phyloP scores from a whole-genome alignment of 371 early-diverging fungal genomes.

The Parasitella parasitica region DNA sequence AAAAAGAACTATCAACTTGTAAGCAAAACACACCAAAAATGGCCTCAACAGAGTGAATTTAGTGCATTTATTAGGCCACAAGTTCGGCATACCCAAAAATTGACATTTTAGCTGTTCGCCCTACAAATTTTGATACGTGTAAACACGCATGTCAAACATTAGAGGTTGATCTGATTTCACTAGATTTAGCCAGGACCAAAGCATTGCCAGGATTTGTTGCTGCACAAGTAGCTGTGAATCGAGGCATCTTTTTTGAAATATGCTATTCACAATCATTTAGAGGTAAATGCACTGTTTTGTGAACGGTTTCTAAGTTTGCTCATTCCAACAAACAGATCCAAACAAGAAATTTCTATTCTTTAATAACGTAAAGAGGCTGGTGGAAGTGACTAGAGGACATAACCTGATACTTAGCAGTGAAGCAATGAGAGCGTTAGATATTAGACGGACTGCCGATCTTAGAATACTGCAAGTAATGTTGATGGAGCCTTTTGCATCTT shows the following conservation, averaged over 20 bases:
- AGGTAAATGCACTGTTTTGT: constrained; percentile 49
- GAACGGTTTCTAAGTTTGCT: too few relatives aligned
- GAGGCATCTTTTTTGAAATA: constrained; percentile 88
- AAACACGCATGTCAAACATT: constrained; percentile 74
- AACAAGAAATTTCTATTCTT: constrained; percentile 65
- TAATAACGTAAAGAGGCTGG: constrained; percentile 71
- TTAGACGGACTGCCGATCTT: constrained; percentile 84
- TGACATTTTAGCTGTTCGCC: constrained; percentile 86
- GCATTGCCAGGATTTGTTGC: constrained; percentile 64
- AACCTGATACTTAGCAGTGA: constrained; percentile 86
- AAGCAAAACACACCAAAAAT: constrained; percentile 7
- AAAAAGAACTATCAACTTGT: constrained; percentile 69
- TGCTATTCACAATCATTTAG: constrained; percentile 73
- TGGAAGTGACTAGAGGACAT: constrained; percentile 84
- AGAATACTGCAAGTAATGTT: constrained; percentile 69
- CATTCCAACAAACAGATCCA: constrained; percentile 43
- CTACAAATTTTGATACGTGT: constrained; percentile 76
- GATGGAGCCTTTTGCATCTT: background rate
- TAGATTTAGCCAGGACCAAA: constrained; percentile 66
- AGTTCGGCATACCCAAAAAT: constrained; percentile 56
- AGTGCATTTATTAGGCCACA: constrained; percentile 33
- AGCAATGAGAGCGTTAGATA: constrained; percentile 74
- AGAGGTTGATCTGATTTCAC: constrained; percentile 87
- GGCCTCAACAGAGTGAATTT: background rate
- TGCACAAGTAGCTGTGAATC: constrained; percentile 70